Evolutionary conservation across 2,329 filamentous ascomycete genomes (phyloP).

Genomic region (Colletotrichum destructivum): DNA sequence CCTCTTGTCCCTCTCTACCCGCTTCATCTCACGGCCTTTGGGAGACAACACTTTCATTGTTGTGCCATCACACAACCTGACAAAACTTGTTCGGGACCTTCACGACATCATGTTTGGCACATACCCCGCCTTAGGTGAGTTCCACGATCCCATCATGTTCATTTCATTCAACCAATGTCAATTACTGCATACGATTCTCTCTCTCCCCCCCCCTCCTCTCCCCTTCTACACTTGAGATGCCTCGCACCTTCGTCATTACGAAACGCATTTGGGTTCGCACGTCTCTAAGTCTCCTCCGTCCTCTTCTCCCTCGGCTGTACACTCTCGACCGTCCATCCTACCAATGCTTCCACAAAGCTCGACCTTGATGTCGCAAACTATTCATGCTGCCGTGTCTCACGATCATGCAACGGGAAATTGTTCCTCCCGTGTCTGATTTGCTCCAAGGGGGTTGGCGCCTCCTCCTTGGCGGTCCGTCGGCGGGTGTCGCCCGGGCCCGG

Average conservation of each 20-base stretch:
- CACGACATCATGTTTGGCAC: conserved; percentile 59
- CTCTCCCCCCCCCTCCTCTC: too few relatives aligned
- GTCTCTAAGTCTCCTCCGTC: not conserved
- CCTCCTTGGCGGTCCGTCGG: conserved; percentile 28
- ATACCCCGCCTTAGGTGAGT: conserved; percentile 59
- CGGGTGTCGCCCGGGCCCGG: conserved; percentile 27
- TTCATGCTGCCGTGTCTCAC: conserved; percentile 44
- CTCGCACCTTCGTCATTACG: not conserved
- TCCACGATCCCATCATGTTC: conserved; percentile 9
- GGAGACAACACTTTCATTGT: conserved; percentile 1
- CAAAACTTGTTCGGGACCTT: conserved; percentile 11
- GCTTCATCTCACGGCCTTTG: conserved; percentile 15
- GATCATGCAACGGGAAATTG: conserved; percentile 47
- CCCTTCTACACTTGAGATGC: not conserved
- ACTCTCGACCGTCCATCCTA: not conserved
- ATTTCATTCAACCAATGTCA: conserved; percentile 9
- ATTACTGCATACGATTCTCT: not conserved
- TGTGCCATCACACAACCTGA: conserved; percentile 20
- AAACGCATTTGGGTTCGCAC: not conserved
- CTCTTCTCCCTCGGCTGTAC: not conserved
- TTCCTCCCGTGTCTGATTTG: conserved; percentile 42
- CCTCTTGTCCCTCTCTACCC: conserved; percentile 7
- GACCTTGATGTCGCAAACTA: conserved; percentile 23
- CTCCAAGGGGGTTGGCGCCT: conserved; percentile 13
- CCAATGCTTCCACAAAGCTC: conserved; percentile 14